Evolutionary conservation across 108 stramenopile species (phyloP).

Genomic region (Cyclostephanos invisitatus): DNA sequence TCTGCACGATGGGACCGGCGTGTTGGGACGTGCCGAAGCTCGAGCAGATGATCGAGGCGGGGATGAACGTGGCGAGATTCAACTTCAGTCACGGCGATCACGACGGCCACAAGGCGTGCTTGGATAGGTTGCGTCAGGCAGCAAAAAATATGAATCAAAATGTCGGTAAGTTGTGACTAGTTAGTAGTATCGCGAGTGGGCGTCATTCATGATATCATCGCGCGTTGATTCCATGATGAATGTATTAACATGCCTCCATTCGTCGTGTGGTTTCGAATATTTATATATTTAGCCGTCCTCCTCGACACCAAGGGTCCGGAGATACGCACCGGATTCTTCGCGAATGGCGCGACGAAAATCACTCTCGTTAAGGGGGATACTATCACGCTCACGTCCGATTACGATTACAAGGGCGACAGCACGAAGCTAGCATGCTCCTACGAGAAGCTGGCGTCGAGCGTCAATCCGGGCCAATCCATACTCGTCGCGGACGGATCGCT

Average conservation of each 20-base stretch:
- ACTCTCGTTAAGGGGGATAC: conserved; percentile 61
- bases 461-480: conserved; percentile 75
- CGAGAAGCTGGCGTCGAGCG: conserved; percentile 62
- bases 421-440: conserved; percentile 82
- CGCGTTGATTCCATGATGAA: no score
- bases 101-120: conserved; percentile 63
- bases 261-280: background rate
- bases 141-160: conserved; percentile 62
- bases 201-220: background rate
- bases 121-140: conserved; percentile 69
- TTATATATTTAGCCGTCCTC: conserved; percentile 50
- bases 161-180: conserved; percentile 43
- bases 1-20: conserved; percentile 81
- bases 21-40: conserved; percentile 77
- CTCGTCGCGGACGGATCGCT: conserved; percentile 87
- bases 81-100: conserved; percentile 93
- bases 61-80: conserved; percentile 85
- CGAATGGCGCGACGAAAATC: conserved; percentile 69
- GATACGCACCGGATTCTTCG: conserved; percentile 91
- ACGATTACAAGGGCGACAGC: conserved; percentile 65
- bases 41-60: conserved; percentile 72
- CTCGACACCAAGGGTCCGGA: conserved; percentile 93
- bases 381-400: conserved; percentile 75
- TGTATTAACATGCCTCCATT: background rate
- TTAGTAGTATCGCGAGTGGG: background rate